A percentile compares a stretch with the other conserved stretches of the same genome.
Evolutionary conservation across 2,329 filamentous ascomycete genomes (phyloP).

Genomic region (Pyricularia pennisetigena): DNA sequence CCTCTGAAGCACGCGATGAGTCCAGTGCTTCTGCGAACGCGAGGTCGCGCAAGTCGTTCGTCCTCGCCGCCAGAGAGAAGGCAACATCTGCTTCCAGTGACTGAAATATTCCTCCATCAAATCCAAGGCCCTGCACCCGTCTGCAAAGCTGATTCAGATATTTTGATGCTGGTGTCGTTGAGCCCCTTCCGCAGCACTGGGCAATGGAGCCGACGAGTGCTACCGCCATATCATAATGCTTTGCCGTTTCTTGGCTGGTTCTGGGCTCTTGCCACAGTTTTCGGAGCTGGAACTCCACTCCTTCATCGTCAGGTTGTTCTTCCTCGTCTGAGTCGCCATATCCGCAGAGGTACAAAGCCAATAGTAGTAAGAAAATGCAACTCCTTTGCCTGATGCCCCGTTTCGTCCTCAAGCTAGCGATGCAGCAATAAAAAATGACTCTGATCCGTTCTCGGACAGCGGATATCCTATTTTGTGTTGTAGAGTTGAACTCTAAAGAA

Average conservation of each 20-base stretch:
- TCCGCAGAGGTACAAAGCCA: not conserved
- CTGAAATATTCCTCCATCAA: slow-evolving; percentile 21
- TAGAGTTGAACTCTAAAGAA: not conserved
- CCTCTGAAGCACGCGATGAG: not conserved
- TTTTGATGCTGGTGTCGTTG: slow-evolving; percentile 22
- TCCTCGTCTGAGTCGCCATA: not conserved
- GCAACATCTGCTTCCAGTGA: slow-evolving; percentile 35
- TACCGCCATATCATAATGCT: slow-evolving; percentile 22
- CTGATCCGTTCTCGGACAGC: slow-evolving; percentile 12
- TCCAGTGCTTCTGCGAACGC: slow-evolving; percentile 39
- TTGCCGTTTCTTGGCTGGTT: slow-evolving; percentile 6
- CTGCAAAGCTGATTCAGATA: slow-evolving; percentile 29
- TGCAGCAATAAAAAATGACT: slow-evolving; percentile 12
- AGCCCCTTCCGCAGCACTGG: slow-evolving; percentile 33
- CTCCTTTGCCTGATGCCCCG: not conserved
- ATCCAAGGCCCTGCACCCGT: slow-evolving; percentile 24
- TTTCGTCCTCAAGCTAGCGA: not conserved
- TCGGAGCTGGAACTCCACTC: not conserved
- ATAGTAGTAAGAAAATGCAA: not conserved
- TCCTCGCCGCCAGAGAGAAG: slow-evolving; percentile 40
- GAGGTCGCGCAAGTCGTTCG: slow-evolving; percentile 41
- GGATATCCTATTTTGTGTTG: slow-evolving; percentile 3
- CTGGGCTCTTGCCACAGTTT: slow-evolving; percentile 1
- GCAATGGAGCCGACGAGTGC: slow-evolving; percentile 34
- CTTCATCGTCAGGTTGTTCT: not conserved